Evolutionary conservation across 129 eudicot genomes (phyloP), one percentile per base, ranked within the genome.

Genomic region (Flaveria bidentis): DNA sequence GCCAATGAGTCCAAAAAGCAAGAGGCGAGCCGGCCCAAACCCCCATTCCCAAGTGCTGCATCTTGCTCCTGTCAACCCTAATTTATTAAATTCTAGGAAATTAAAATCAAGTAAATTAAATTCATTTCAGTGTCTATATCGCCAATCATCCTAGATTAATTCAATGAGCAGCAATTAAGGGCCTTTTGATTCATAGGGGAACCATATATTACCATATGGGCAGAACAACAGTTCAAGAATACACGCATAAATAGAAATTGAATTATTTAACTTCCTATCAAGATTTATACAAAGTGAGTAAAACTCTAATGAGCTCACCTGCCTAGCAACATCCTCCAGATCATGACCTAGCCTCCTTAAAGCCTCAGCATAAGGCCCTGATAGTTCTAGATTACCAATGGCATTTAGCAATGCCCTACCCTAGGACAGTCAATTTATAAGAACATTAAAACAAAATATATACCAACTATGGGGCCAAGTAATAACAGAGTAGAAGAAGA

Each of bases 21-120:
- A 49, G 93, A 88, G 1, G 90, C 93, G 6, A 88, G 90, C 11
- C 93, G 78, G 42, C 93, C 93, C 69, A 88, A 83, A 53, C 93
- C 93, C 58, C 93, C 93, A 22, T 88, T 88, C 25, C 93, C 93
- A 46, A 88, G 87, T 76, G 90, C 93, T 28, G 90, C 90, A 77
- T 88, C 93, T 62, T 87, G 88, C 80, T 88, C 93, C 93, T 88
- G 86, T 85, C 53, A 71, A 49, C 78, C 47, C 77, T 36, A 76
- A 67, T 39, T 76, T 9, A 62, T 67, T 80, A 45, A 49, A 80
- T 41, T 66, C 69, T 72, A 9, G 33, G 25, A 65, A n/a, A 53
- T 44, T 46, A 2, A 50, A 13, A 41, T 49, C 14, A 49, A 62
- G 55, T 49, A 18, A 36, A 23, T 63, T 20, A 39, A 33, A 71